These are phyloP conservation scores for Leccinum brunneo-olivaceum DNA, from an alignment of 1,284 basidiomycete species.

Conservation along the genomic window DNA sequence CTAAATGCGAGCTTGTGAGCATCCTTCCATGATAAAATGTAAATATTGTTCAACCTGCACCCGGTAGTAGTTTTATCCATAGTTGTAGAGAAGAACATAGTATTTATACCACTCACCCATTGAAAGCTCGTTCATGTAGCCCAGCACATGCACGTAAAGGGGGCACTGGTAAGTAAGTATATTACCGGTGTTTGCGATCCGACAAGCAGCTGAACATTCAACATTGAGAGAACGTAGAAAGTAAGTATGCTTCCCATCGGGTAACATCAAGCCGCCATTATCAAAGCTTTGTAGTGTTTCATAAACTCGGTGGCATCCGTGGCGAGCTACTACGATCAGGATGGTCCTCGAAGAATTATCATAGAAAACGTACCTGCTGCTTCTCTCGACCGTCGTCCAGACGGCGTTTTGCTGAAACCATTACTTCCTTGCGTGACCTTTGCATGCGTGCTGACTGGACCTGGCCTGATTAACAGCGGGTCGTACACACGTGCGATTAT, in stretches of 20 bases:
- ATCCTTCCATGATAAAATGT: not conserved
- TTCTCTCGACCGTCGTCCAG: slow-evolving; percentile 38
- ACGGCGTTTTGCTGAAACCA: slow-evolving; percentile 31
- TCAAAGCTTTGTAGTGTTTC: slow-evolving; percentile 39
- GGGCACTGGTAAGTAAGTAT: too few relatives aligned
- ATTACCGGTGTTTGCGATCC: not conserved
- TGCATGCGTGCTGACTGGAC: slow-evolving; percentile 29
- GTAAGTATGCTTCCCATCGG: not conserved
- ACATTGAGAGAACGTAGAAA: slow-evolving; percentile 1
- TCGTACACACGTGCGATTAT: slow-evolving; percentile 8
- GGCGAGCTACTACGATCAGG: slow-evolving; percentile 29
- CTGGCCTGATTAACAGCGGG: slow-evolving; percentile 27
- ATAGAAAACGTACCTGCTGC: slow-evolving; percentile 30
- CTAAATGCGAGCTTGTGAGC: slow-evolving; percentile 27
- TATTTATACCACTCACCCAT: not conserved
- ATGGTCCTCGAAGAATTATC: not conserved
- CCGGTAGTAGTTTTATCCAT: slow-evolving; percentile 20
- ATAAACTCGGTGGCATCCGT: slow-evolving; percentile 38
- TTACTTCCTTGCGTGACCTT: slow-evolving; percentile 32
- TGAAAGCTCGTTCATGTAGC: slow-evolving; percentile 2
- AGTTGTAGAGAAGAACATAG: not conserved
- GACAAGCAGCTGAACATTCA: not conserved
- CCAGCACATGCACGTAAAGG: slow-evolving; percentile 4
- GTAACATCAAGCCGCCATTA: slow-evolving; percentile 23
- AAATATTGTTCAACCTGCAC: slow-evolving; percentile 2